Conservation (phyloP, 2,329 filamentous ascomycete species). For the Fusarium nanum region DNA sequence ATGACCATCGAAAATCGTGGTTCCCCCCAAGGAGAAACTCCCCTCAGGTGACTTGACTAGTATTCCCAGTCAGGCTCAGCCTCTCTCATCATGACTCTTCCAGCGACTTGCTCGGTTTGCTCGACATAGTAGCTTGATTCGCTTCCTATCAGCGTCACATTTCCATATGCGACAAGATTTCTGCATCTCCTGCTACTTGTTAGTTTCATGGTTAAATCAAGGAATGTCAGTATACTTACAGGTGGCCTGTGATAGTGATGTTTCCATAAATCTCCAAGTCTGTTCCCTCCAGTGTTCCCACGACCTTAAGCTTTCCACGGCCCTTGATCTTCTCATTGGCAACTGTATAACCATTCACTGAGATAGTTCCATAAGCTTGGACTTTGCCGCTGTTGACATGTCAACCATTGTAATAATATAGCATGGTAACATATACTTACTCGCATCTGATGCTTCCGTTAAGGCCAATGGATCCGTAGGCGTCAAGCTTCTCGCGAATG, state of each 20-base stretch:
- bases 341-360: conserved; percentile 54
- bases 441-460: conserved; percentile 57
- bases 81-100: conserved; percentile 56
- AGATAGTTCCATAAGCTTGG: conserved; percentile 61
- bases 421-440: conserved; percentile 46
- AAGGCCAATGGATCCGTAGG: conserved; percentile 58
- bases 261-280: conserved; percentile 62
- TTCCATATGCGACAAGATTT: conserved; percentile 58
- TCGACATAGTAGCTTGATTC: conserved; percentile 58
- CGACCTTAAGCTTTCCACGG: conserved; percentile 59
- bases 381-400: conserved; percentile 53
- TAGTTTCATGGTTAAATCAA: not conserved
- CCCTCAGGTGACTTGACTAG: conserved; percentile 22
- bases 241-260: conserved; percentile 57
- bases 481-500: conserved; percentile 59
- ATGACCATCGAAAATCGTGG: not conserved
- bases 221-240: conserved; percentile 49
- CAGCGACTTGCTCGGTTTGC: conserved; percentile 57
- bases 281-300: conserved; percentile 56
- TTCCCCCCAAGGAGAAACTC: not conserved
- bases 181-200: conserved; percentile 53
- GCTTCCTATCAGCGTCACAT: conserved; percentile 59
- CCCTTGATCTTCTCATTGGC: conserved; percentile 59
- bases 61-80: conserved; percentile 57
- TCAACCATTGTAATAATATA: not conserved